Evolutionary conservation across 2,329 filamentous ascomycete genomes (phyloP), one percentile per base, ranked within the genome.

Genomic region (Botrytis fragariae): DNA sequence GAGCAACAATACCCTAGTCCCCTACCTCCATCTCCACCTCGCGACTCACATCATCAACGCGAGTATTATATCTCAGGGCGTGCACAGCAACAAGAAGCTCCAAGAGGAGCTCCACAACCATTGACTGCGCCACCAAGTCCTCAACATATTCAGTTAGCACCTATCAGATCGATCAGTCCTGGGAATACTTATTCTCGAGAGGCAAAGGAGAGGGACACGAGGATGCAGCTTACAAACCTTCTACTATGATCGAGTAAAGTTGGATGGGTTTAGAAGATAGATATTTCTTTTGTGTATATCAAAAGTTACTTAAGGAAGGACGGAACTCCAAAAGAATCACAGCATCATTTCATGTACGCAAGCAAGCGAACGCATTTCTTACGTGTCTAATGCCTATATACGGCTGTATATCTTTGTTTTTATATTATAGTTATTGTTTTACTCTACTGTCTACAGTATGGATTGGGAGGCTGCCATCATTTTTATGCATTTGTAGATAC

Each of bases 141-240:
- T 12, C 32, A 37, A 29, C 64, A 68, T 20, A 73, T 81, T 12
- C 77, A 80, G 62, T 75, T 81, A 9, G 76, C 80, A 57, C 80
- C 80, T 8, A 76, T 81, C 7, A 75, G 79, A 29, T 69, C 77
- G 39, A 54, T 48, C 29, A 65, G 71, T 65, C n/a, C 59, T 69
- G 16, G 71, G 77, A 29, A 70, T 25, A 76, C 75, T 65, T 74
- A 72, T 32, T 62, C 73, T 25, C 68, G 59, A 1, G 77, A 79
- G 60, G 54, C 37, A 22, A 73, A 61, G 3, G 77, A 79, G 60
- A 76, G 78, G 14, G 80, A 81, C 72, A 76, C 78, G 14, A 77
- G 80, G 59, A 81, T 81, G 80, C 73, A 78, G 73, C 77, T 81
- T 35, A 80, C 80, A 32, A 77, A 76, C 4, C 71, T 81, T 9